Percentiles rank a stretch among this genome's conserved stretches.
phyloP scores from a whole-genome alignment of 2,329 filamentous ascomycete genomes.

The Colletotrichum lini region DNA sequence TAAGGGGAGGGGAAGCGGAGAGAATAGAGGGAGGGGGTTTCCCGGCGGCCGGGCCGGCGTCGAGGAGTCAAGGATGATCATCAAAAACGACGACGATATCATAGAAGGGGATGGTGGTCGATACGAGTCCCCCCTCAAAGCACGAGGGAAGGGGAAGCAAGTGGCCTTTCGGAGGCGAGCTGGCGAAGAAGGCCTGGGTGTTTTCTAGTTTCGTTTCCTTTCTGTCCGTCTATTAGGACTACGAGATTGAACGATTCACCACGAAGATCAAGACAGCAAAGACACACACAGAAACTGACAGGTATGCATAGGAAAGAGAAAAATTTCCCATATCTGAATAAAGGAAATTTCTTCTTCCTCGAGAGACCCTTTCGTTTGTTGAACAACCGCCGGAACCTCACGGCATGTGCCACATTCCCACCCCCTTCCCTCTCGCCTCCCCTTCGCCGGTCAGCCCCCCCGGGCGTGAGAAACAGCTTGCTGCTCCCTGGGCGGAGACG shows the following conservation, averaged over 20 bases:
- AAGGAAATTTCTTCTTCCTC: background rate
- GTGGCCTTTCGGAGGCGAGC: background rate
- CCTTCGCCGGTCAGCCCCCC: no score
- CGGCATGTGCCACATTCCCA: background rate
- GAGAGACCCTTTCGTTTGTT: background rate
- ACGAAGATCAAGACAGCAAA: background rate
- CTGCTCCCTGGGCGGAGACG: no score
- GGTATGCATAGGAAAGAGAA: no score
- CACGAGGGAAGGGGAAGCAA: background rate
- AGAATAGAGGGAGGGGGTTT: background rate
- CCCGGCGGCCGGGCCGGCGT: background rate
- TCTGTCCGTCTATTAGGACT: background rate
- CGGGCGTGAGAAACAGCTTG: no score
- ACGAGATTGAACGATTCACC: background rate
- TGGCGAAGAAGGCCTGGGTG: background rate
- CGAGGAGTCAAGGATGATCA: slow-evolving; percentile 9
- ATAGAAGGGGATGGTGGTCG: background rate
- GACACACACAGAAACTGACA: background rate
- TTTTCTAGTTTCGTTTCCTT: background rate
- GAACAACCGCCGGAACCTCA: background rate
- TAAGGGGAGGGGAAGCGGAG: background rate
- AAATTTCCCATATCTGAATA: background rate
- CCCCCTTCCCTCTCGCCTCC: background rate
- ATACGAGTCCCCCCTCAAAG: background rate
- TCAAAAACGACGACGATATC: background rate